Conservation (phyloP, 768 basidiomycete species). For the Filobasidium wieringae region DNA sequence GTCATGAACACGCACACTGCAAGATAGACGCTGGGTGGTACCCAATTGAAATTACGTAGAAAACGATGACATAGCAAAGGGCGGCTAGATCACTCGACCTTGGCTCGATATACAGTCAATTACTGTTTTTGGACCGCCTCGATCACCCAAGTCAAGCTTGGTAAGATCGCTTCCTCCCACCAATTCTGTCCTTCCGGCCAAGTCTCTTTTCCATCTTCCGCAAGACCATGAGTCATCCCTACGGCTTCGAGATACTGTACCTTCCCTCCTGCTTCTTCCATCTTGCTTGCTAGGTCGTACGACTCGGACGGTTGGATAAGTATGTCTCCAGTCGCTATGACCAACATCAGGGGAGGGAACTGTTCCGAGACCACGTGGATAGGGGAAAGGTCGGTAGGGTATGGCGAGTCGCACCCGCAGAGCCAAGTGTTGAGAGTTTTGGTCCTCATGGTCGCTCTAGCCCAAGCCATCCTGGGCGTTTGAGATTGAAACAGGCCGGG, state of each 20-base stretch:
- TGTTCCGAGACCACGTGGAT: conserved; percentile 5
- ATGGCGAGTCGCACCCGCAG: conserved; percentile 3
- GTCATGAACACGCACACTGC: no score
- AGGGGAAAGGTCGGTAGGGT: not conserved
- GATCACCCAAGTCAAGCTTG: conserved; percentile 7
- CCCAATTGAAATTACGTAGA: no score
- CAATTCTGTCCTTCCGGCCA: conserved; percentile 8
- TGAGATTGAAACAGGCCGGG: not conserved
- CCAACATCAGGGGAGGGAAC: conserved; percentile 9
- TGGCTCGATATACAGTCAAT: no score
- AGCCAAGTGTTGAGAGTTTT: conserved; percentile 3
- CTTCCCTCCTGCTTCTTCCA: conserved; percentile 1
- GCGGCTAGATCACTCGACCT: no score
- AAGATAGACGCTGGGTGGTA: no score
- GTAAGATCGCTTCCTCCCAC: conserved; percentile 14
- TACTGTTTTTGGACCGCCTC: no score
- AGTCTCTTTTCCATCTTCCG: conserved; percentile 3
- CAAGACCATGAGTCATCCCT: conserved; percentile 11
- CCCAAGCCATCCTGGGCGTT: not conserved
- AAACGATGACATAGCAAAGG: no score
- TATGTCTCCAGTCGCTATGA: conserved; percentile 7
- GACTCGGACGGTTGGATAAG: conserved; percentile 4
- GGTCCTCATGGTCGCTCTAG: not conserved
- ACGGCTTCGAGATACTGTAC: not conserved
- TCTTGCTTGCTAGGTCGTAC: not conserved